phyloP scores from a whole-genome alignment of 192 early-diverging fungal species.

The Globomyces pollinis-pini region DNA sequence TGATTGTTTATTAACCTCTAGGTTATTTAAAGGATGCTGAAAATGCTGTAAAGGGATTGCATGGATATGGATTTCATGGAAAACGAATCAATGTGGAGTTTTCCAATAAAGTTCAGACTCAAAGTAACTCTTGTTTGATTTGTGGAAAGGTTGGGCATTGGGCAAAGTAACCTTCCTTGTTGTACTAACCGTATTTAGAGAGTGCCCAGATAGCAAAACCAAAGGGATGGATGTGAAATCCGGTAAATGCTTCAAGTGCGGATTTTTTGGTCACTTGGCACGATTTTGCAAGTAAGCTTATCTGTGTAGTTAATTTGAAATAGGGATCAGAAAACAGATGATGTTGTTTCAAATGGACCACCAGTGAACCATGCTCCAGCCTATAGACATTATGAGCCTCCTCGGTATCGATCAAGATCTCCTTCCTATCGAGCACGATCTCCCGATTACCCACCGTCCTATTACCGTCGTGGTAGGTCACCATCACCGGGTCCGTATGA shows the following conservation, averaged over 20 bases:
- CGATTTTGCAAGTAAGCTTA: conserved; percentile 43
- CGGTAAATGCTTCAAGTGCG: conserved; percentile 52
- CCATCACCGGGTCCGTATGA: no score
- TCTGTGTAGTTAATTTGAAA: background rate
- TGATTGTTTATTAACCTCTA: conserved; percentile 2
- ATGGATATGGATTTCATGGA: conserved; percentile 36
- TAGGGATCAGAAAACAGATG: background rate
- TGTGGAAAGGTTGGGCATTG: conserved; percentile 43
- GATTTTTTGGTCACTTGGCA: conserved; percentile 41
- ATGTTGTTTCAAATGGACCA: background rate
- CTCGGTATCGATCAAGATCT: background rate
- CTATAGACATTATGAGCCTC: background rate
- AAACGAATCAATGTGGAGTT: conserved; percentile 40
- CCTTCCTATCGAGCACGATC: background rate
- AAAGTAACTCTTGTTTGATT: conserved; percentile 34
- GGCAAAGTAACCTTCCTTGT: conserved; percentile 26
- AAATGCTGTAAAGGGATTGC: conserved; percentile 36
- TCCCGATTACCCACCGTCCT: background rate
- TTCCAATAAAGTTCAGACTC: conserved; percentile 8
- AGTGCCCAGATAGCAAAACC: conserved; percentile 42
- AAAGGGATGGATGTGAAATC: conserved; percentile 42
- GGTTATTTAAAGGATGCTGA: conserved; percentile 41
- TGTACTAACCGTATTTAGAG: no score
- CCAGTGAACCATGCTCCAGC: background rate
- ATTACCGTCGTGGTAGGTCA: background rate